Conservation (phyloP, 768 basidiomycete species). For the Naganishia randhawae region DNA sequence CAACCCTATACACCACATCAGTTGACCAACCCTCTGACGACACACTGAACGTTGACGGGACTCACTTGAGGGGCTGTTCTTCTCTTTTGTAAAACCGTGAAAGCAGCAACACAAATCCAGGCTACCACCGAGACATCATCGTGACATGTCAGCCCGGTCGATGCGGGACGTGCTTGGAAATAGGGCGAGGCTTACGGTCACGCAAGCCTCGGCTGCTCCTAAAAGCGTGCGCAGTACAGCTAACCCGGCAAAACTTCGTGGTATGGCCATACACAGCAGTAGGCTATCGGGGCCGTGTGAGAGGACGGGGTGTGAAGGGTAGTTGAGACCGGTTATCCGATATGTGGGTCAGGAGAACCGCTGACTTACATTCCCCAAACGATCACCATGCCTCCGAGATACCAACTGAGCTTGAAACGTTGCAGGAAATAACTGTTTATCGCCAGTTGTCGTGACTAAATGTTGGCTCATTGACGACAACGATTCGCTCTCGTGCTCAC, state of each 20-base stretch:
- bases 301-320: not conserved
- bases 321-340: not conserved
- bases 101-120: constrained; percentile 39
- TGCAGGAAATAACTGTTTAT: constrained; percentile 30
- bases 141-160: too few species aligned
- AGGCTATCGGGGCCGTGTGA: not conserved
- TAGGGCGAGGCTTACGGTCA: constrained; percentile 27
- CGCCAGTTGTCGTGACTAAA: not conserved
- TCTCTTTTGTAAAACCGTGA: constrained; percentile 37
- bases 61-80: constrained; percentile 36
- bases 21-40: not conserved
- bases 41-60: not conserved
- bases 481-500: not conserved
- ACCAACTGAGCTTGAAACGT: constrained; percentile 31
- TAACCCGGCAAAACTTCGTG: constrained; percentile 32
- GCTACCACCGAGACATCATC: constrained; percentile 9
- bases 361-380: constrained; percentile 33
- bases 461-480: not conserved
- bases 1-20: constrained; percentile 25
- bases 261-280: constrained; percentile 34
- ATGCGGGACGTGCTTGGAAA: not conserved
- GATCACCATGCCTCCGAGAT: constrained; percentile 35
- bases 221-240: constrained; percentile 32
- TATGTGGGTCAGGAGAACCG: not conserved
- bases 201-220: constrained; percentile 35